Conservation (phyloP, 2,329 filamentous ascomycete genomes). For the Aspergillus novofumigatus region DNA sequence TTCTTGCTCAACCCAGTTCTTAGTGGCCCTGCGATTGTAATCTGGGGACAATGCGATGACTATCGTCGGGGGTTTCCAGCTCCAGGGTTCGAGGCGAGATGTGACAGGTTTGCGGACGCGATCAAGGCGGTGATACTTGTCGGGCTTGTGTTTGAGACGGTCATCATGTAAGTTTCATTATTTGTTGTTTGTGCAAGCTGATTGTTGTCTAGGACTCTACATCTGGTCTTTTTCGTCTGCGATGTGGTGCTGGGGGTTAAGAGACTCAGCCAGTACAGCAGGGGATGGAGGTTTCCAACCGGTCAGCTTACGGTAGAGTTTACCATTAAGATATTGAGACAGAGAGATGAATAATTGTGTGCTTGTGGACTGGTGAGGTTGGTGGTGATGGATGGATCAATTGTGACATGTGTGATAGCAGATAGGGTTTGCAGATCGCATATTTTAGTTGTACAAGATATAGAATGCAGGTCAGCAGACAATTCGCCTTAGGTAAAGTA, state of each 20-base stretch:
- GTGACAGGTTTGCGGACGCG: neutral
- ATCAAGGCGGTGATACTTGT: neutral
- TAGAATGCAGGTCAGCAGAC: too few relatives aligned
- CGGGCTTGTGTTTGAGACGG: neutral
- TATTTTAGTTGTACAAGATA: too few relatives aligned
- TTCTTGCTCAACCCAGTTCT: neutral
- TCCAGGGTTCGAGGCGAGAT: neutral
- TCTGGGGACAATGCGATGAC: neutral
- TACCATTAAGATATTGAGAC: neutral
- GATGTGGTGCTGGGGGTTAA: neutral
- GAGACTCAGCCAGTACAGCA: neutral
- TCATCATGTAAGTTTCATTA: neutral
- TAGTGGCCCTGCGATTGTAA: fast-evolving
- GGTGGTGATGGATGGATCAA: too few relatives aligned
- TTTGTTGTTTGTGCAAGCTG: neutral
- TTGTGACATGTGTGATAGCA: too few relatives aligned
- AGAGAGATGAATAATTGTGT: neutral
- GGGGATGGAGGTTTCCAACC: neutral
- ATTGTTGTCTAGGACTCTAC: neutral
- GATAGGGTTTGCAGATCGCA: too few relatives aligned
- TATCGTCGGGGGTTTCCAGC: neutral
- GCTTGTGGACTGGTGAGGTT: too few relatives aligned
- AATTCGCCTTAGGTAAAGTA: neutral
- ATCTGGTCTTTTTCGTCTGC: neutral
- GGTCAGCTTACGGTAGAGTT: neutral